Base-by-base conservation (phyloP, 169 alveolate species). In the Babesia bovis region DNA sequence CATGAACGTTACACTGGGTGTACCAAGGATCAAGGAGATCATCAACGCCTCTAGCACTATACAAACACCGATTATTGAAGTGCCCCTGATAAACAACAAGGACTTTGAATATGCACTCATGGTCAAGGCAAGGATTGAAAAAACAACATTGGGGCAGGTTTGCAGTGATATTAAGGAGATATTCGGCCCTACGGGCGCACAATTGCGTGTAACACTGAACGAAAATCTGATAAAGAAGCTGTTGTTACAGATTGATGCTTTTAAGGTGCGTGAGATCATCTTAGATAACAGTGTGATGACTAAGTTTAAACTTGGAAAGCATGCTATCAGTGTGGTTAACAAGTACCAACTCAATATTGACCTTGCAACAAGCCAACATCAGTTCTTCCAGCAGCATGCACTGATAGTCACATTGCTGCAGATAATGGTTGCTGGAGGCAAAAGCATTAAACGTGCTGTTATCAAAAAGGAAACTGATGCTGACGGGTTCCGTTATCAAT, bases 11-110 rank as follows among this genome's bases (percentile, higher is more conserved):
- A 96, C 99, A 15, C 90, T 95, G 60, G 99, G 99, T 19, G 99
- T 97, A 32, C 99, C 99, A 30, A 85, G 99, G 60, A 96, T 98
- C 50, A 96, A 96, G 85, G 99, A 98, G 94, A 96, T 98, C 60
- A 95, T 98, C 40, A 96, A 97, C 82, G 99, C 99, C 21, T 94
- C 99, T 12, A 91, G 92, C 74, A 89, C 78, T 51, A 97, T 98
- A 12, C 92, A 94, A 40, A 96, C 99, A 15, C 99, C 99, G 10
- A 91, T 96, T 42, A 96, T 97, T 41, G 91, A 95, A 45, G 98
- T 96, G n/a, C 91, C 91, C 19, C 57, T 74, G 58, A 50, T 72
- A 70, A 84, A 72, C 40, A 83, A 66, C 32, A 72, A 55, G 57
- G 73, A 76, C 40, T 88, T 87, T 68, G 82, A 68, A 23, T 70